Percentiles rank a stretch among this genome's conserved stretches.
These are phyloP conservation scores for Cadophora sp. DNA, from an alignment of 2,329 filamentous ascomycete genomes.

Conservation along the genomic window DNA sequence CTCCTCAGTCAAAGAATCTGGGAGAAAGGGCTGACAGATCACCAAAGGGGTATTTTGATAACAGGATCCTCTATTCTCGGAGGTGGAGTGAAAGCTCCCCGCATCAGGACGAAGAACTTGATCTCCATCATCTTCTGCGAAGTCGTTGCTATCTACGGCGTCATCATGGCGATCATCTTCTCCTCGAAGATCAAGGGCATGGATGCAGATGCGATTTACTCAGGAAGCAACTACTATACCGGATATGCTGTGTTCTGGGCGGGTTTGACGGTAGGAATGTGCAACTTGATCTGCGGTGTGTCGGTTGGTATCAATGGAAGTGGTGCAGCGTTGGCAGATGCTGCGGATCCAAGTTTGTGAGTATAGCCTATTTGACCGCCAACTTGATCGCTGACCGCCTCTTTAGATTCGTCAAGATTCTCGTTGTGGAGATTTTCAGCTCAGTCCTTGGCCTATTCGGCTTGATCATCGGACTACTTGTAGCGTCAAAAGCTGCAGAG, in stretches of 20 bases:
- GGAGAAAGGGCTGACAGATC: conserved; percentile 21
- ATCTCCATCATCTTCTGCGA: conserved; percentile 99
- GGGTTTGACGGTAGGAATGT: conserved; percentile 91
- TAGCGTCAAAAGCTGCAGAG: conserved; percentile 82
- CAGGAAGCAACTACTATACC: conserved; percentile 86
- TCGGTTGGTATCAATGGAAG: conserved; percentile 98
- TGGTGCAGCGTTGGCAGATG: conserved; percentile 94
- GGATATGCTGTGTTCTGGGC: conserved; percentile 97
- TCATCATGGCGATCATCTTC: conserved; percentile 99
- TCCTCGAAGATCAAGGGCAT: conserved; percentile 82
- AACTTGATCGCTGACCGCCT: conserved; percentile 26
- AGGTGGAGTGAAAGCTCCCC: conserved; percentile 93
- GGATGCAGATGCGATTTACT: conserved; percentile 68
- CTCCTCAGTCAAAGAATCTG: conserved; percentile 1
- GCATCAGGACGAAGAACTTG: conserved; percentile 98
- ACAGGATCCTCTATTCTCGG: conserved; percentile 97
- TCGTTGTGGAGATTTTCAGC: conserved; percentile 99
- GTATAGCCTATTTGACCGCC: conserved; percentile 46
- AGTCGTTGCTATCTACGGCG: conserved; percentile 99
- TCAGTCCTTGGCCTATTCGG: conserved; percentile 96
- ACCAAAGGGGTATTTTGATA: conserved; percentile 92
- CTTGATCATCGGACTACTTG: conserved; percentile 89
- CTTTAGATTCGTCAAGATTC: conserved; percentile 91
- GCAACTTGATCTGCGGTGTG: conserved; percentile 95
- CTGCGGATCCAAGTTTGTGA: conserved; percentile 87